phyloP scores from a whole-genome alignment of 495 filamentous ascomycete species.

The Mycothermus thermophilus region DNA sequence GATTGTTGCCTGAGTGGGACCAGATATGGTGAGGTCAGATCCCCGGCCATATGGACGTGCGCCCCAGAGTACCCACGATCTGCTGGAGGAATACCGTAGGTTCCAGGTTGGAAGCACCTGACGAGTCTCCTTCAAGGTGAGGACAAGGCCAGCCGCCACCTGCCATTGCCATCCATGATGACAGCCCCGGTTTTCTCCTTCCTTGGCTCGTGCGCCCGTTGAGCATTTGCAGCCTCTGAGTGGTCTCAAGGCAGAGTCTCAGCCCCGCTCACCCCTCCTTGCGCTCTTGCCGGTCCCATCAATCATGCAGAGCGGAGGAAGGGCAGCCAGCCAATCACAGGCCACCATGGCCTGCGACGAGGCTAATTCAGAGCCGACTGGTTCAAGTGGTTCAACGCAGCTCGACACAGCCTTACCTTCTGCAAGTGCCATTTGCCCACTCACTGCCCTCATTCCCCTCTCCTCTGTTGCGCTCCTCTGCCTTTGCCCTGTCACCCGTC shows the following conservation, averaged over 20 bases:
- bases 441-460: not conserved
- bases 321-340: slow-evolving; percentile 5
- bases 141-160: no score
- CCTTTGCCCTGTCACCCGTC: slow-evolving; percentile 9
- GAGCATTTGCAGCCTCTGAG: slow-evolving; percentile 11
- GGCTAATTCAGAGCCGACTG: slow-evolving; percentile 25
- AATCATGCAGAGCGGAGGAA: slow-evolving; percentile 1
- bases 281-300: slow-evolving; percentile 2
- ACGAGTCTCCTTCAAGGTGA: no score
- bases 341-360: slow-evolving; percentile 22
- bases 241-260: slow-evolving; percentile 10
- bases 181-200: no score
- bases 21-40: no score
- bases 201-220: no score
- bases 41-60: no score
- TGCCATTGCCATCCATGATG: no score
- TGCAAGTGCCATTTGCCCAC: no score
- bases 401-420: slow-evolving; percentile 22
- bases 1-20: no score
- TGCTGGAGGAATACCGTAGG: no score
- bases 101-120: no score
- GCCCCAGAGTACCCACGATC: no score
- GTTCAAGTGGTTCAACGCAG: slow-evolving; percentile 7
- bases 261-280: slow-evolving; percentile 12
- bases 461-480: not conserved